Evolutionary conservation across 164 flowering plant genomes (phyloP).

Genomic region (Vitis labrusca): DNA sequence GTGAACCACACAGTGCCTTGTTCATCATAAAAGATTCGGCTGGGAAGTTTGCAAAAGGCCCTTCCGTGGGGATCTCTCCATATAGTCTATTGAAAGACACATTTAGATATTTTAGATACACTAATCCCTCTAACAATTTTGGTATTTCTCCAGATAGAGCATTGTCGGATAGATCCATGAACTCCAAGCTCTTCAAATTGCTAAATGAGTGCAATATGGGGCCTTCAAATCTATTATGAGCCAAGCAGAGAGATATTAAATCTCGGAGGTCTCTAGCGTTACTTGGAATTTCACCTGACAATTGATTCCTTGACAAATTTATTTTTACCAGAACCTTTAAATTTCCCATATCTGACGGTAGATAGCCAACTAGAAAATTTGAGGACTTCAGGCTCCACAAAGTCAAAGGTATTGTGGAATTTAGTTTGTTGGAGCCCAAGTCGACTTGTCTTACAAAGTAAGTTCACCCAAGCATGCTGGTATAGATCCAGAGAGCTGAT

Average conservation of each 20-base stretch:
- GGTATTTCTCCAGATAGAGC: background rate
- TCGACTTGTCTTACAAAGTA: slow-evolving; percentile 9
- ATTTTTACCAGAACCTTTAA: background rate
- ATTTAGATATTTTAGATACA: background rate
- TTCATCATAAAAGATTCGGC: background rate
- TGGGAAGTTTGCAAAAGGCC: background rate
- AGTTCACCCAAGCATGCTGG: slow-evolving; percentile 26
- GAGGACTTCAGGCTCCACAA: slow-evolving; percentile 15
- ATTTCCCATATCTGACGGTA: slow-evolving; percentile 5
- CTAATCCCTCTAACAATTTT: background rate
- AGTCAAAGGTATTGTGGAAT: slow-evolving; percentile 11
- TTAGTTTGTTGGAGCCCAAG: slow-evolving; percentile 15
- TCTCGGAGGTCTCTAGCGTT: slow-evolving; percentile 3
- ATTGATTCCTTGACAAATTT: slow-evolving; percentile 22
- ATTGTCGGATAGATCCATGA: background rate
- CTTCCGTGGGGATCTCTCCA: slow-evolving; percentile 1
- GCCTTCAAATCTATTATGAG: slow-evolving; percentile 14
- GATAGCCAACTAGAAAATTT: slow-evolving; percentile 10
- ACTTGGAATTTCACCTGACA: slow-evolving; percentile 23
- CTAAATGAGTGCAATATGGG: slow-evolving; percentile 3
- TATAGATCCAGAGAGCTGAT: slow-evolving; percentile 21
- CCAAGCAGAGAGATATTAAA: slow-evolving; percentile 9
- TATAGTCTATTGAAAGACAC: background rate
- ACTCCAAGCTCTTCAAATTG: background rate
- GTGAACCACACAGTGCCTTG: no score